Conservation (phyloP, 2,329 filamentous ascomycete genomes). For the Byssoonygena ceratinophila region DNA sequence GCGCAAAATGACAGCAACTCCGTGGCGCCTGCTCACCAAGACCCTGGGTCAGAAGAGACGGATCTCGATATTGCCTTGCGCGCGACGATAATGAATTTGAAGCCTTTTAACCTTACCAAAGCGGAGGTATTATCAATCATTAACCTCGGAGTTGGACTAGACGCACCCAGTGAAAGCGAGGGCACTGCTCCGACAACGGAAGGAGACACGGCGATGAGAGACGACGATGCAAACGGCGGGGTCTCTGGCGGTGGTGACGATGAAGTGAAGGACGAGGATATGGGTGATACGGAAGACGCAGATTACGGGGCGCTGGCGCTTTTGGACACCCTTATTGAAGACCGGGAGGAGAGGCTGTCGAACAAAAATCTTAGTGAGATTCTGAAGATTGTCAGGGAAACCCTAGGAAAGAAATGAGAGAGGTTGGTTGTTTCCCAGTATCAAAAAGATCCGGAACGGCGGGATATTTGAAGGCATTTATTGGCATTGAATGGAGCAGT, state of each 20-base stretch:
- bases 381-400: constrained; percentile 29
- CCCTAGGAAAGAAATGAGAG: constrained; percentile 20
- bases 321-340: constrained; percentile 17
- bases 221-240: constrained; percentile 19
- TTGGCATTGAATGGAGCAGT: not conserved
- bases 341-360: constrained; percentile 32
- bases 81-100: constrained; percentile 28
- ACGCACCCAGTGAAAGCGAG: constrained; percentile 13
- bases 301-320: constrained; percentile 29
- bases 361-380: constrained; percentile 31
- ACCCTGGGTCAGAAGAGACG: constrained; percentile 18
- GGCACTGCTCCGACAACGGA: constrained; percentile 12
- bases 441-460: not conserved
- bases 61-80: constrained; percentile 32
- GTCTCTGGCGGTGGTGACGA: constrained; percentile 18
- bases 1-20: constrained; percentile 14
- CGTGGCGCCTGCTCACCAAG: not conserved
- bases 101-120: constrained; percentile 37
- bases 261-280: constrained; percentile 17
- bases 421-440: not conserved
- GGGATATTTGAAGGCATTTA: not conserved
- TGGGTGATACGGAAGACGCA: constrained; percentile 19
- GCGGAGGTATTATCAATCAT: constrained; percentile 39
- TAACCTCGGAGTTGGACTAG: constrained; percentile 36
- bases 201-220: constrained; percentile 19